Base-by-base conservation (phyloP, 306 rosid species). In the Leucaena leucocephala region DNA sequence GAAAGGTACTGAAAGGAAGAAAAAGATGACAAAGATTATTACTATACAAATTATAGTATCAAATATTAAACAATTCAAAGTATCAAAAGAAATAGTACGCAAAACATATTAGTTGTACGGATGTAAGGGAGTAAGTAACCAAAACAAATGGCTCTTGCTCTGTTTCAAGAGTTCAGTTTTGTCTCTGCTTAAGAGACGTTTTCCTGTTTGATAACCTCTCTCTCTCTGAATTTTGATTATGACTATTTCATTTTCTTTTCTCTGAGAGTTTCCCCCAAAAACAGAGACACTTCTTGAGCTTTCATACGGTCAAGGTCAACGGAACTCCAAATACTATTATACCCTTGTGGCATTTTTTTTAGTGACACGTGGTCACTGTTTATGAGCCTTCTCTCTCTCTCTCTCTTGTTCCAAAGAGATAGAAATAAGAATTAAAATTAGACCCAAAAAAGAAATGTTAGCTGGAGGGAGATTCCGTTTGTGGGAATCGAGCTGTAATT, bases 401-500 rank as follows among this genome's bases (percentile, higher is more conserved):
- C 46, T 61, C 52, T 38, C 42, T 38, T 3, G 5, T 27, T 27
- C 27, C 27, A 27, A 27, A 27, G 27, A 0, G 58, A 22, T 1
- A 16, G 34, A 67, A 68, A 67, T 17, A 2, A 40, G 45, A 82
- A 82, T 38, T 71, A 58, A 85, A 85, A 80, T 66, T 79, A 75
- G 57, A 81, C 27, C 27, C 73, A 78, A 85, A 52, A 52, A 2
- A 54, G 71, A 36, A 75, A 45, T 55, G 73, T 75, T 86, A 92
- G 94, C 94, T 92, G 97, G 82, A 80, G 74, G 80, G 83, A 85
- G 90, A 85, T 88, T 88, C 90, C 89, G 90, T 79, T 85, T 83
- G 83, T 76, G 82, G 83, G 82, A 76, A 40, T 85, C 67, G 59
- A 86, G 91, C 91, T 89, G 90, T 74, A 79, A 78, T 34, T 79